These are phyloP conservation scores for Candida namnaoensis DNA, from an alignment of 805 yeast species.

Conservation along the genomic window DNA sequence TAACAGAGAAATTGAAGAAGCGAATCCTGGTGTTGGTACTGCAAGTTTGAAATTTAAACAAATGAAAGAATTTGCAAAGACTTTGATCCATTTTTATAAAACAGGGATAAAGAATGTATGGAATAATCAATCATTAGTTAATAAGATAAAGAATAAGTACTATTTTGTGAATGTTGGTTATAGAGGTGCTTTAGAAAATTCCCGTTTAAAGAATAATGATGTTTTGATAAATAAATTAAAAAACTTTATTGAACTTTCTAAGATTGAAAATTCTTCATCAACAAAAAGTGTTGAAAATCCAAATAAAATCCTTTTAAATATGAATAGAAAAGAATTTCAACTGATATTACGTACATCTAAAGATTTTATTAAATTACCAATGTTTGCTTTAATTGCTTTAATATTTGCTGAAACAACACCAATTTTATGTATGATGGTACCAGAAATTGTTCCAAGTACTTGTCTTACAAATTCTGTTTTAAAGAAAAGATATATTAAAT, in stretches of 20 bases:
- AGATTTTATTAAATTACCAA: constrained; percentile 41
- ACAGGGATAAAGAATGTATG: constrained; percentile 50
- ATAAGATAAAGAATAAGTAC: constrained; percentile 16
- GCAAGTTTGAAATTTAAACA: constrained; percentile 23
- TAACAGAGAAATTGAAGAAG: constrained; percentile 16
- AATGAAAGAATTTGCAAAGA: constrained; percentile 33
- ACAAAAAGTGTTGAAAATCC: constrained; percentile 8
- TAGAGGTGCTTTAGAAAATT: not conserved
- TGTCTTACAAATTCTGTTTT: constrained; percentile 39
- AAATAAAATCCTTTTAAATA: constrained; percentile 18
- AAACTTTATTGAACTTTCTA: constrained; percentile 16
- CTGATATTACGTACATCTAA: constrained; percentile 33
- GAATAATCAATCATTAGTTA: constrained; percentile 28
- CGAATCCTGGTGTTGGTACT: constrained; percentile 15
- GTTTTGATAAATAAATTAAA: constrained; percentile 14
- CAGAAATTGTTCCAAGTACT: constrained; percentile 50
- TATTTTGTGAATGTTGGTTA: constrained; percentile 17
- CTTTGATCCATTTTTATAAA: constrained; percentile 43
- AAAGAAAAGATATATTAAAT: constrained; percentile 23
- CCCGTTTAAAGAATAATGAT: constrained; percentile 5
- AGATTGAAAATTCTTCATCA: constrained; percentile 21
- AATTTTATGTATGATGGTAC: constrained; percentile 39
- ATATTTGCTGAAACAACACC: constrained; percentile 50
- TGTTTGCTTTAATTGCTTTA: constrained; percentile 36
- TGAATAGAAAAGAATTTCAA: constrained; percentile 39